These are phyloP conservation scores for Penicillium canescens DNA, from an alignment of 495 filamentous ascomycete species.

Conservation along the genomic window DNA sequence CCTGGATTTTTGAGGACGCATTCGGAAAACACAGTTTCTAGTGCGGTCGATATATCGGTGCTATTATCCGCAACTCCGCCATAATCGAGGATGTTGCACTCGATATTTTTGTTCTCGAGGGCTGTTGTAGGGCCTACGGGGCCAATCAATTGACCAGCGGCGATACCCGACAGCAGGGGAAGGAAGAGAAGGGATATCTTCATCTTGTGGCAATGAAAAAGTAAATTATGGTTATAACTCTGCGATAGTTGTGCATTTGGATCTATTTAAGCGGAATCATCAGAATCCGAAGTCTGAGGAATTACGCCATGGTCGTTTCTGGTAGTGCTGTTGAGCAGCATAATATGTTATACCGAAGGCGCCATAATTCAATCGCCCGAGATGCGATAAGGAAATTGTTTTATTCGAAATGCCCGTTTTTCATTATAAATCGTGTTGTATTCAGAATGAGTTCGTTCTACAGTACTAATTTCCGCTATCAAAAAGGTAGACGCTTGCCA, in stretches of 20 bases:
- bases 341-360: not conserved
- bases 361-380: not conserved
- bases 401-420: no score
- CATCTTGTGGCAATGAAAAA: not conserved
- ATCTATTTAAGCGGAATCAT: no score
- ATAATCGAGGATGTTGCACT: slow-evolving; percentile 48
- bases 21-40: slow-evolving; percentile 36
- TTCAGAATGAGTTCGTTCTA: no score
- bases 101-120: slow-evolving; percentile 28
- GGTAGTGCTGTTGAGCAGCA: not conserved
- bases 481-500: not conserved
- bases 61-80: slow-evolving; percentile 42
- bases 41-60: slow-evolving; percentile 40
- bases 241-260: not conserved
- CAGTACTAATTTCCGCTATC: no score
- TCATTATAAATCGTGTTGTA: no score
- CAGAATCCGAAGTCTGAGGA: no score
- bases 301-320: no score
- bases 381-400: not conserved
- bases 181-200: not conserved
- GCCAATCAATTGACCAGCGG: slow-evolving; percentile 23
- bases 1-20: slow-evolving; percentile 31
- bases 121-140: slow-evolving; percentile 36
- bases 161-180: not conserved
- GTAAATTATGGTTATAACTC: not conserved